Evolutionary conservation across 2,329 filamentous ascomycete species (phyloP), one percentile per base, ranked within the genome.

Genomic region (Ophiostoma triangulosporum): DNA sequence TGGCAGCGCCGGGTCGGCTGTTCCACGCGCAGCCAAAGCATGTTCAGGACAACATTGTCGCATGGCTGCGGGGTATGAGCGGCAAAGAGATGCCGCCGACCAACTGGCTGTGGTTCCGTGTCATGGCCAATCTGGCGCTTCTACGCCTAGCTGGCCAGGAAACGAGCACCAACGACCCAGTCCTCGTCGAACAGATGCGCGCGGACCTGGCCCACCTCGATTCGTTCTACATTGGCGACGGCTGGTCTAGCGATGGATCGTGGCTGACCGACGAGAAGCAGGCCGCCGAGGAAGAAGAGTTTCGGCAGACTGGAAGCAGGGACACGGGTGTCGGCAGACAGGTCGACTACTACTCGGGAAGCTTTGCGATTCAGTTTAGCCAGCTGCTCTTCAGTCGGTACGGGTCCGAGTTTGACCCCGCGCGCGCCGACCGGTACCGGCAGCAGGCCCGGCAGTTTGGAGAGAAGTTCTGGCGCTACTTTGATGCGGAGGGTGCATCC

Each of bases 1-100:
- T 77, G 0, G 61, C 65, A 3, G 69, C 71, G 0, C 73, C 74
- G 1, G 59, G 64, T 3, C 59, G 63, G 2, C 69, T 73, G 56
- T 63, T 63, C 17, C 58, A 60, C 0, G 58, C 71, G 6, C 62
- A 53, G 35, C 8, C 50, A 5, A 50, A n/a, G 33, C 54, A 1
- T 51, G 61, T 64, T 3, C 69, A 68, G 31, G 15, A 31, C 0
- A 70, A 73, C 12, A 60, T 59, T 12, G 43, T 50, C 3, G 26
- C 43, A 17, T 59, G 58, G 58, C 57, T 59, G 32, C 53, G 54
- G 14, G 27, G 48, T 24, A 53, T 59, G 36, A 55, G 56, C 46
- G 55, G 52, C 22, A 54, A 54, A n/a, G 50, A 48, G 8, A 59
- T 58, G 52, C 52, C 56, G 33, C 52, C 50, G 27, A 59, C 56